Evolutionary conservation across 2,329 filamentous ascomycete species (phyloP).

Genomic region (Cladophialophora carrionii): DNA sequence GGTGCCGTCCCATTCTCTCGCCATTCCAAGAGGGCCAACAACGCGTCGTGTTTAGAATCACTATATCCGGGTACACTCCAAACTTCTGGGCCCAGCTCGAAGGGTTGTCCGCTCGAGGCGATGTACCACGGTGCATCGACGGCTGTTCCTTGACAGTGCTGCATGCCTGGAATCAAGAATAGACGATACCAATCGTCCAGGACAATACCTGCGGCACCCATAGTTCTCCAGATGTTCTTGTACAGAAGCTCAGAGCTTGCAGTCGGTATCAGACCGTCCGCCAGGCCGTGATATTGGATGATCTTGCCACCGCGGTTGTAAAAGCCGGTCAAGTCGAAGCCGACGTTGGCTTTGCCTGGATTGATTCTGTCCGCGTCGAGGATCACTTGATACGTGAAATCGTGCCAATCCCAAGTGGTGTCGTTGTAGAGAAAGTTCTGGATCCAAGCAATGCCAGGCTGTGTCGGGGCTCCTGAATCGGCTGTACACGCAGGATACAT

Average conservation of each 20-base stretch:
- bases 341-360: conserved; percentile 48
- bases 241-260: conserved; percentile 58
- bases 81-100: conserved; percentile 32
- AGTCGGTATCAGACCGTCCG: conserved; percentile 57
- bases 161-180: conserved; percentile 60
- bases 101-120: conserved; percentile 34
- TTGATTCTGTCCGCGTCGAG: conserved; percentile 45
- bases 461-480: not conserved
- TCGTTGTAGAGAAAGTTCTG: not conserved
- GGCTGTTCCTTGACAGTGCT: conserved; percentile 51
- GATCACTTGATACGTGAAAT: conserved; percentile 18
- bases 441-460: not conserved
- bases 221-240: conserved; percentile 48
- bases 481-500: not conserved
- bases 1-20: conserved; percentile 51
- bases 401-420: not conserved
- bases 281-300: conserved; percentile 49
- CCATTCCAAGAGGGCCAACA: conserved; percentile 56
- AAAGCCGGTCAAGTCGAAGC: conserved; percentile 53
- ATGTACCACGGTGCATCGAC: conserved; percentile 51
- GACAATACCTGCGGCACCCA: conserved; percentile 42
- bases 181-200: conserved; percentile 52
- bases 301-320: conserved; percentile 49
- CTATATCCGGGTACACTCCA: conserved; percentile 8
- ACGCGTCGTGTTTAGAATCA: conserved; percentile 50